These are phyloP conservation scores for Phytophthora aleatoria DNA, from an alignment of 352 stramenopile genomes.

Conservation along the genomic window DNA sequence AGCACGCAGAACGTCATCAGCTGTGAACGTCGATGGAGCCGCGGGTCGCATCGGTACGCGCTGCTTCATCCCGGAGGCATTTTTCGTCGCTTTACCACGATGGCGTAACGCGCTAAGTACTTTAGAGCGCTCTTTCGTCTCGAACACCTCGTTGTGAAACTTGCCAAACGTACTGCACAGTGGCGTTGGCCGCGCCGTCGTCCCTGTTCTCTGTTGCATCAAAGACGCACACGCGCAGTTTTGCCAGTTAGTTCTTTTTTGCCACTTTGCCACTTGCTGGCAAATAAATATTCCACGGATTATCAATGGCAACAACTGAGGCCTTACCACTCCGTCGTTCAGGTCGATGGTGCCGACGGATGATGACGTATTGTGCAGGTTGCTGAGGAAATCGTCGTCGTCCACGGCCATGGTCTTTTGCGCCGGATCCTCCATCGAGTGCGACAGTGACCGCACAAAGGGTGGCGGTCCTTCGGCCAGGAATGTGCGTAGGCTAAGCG, in stretches of 20 bases:
- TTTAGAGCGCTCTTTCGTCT: slow-evolving; percentile 79
- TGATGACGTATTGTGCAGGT: slow-evolving; percentile 35
- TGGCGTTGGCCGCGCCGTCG: slow-evolving; percentile 22
- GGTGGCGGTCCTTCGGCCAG: slow-evolving; percentile 24
- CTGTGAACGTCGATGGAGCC: slow-evolving; percentile 63
- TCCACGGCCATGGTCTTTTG: slow-evolving; percentile 24
- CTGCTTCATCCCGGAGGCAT: slow-evolving; percentile 22
- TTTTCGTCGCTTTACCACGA: slow-evolving; percentile 48
- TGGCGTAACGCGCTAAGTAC: slow-evolving; percentile 79
- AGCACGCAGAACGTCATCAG: slow-evolving; percentile 65
- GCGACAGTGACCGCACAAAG: slow-evolving; percentile 35
- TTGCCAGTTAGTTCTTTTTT: slow-evolving; percentile 11
- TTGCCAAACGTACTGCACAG: slow-evolving; percentile 68
- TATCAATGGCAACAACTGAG: slow-evolving; percentile 6
- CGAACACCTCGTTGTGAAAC: slow-evolving; percentile 77
- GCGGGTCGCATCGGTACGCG: slow-evolving; percentile 8
- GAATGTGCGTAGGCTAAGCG: slow-evolving; percentile 51
- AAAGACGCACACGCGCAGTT: slow-evolving; percentile 4
- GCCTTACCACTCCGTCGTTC: slow-evolving; percentile 22
- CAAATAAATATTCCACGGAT: slow-evolving; percentile 11
- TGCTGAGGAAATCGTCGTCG: slow-evolving; percentile 35
- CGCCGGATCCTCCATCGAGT: slow-evolving; percentile 26
- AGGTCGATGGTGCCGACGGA: slow-evolving; percentile 32
- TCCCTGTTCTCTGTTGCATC: slow-evolving; percentile 11
- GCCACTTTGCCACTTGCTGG: slow-evolving; percentile 1